phyloP scores from a whole-genome alignment of 2,329 filamentous ascomycete genomes.

The Aureobasidium sp. region DNA sequence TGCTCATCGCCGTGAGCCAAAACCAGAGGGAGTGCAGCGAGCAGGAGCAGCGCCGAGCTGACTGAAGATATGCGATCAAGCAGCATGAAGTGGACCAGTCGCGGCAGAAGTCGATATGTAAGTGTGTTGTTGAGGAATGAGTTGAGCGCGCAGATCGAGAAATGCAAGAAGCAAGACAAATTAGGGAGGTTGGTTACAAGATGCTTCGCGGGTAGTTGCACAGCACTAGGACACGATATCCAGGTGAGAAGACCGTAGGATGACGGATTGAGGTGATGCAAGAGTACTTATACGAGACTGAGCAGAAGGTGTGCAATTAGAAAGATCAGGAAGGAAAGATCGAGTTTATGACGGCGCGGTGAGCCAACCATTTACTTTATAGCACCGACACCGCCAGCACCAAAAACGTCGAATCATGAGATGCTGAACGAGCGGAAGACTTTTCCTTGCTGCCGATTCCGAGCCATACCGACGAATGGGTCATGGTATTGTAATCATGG shows the following conservation, averaged over 20 bases:
- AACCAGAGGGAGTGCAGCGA: constrained; percentile 33
- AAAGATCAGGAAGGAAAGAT: background rate
- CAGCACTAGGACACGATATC: background rate
- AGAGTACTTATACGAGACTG: background rate
- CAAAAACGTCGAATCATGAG: background rate
- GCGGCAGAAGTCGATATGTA: background rate
- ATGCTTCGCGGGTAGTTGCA: background rate
- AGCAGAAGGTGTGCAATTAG: background rate
- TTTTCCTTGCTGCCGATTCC: background rate
- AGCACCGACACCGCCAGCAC: background rate
- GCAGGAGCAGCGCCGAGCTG: constrained; percentile 32
- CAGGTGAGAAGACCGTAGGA: background rate
- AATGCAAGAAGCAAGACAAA: background rate
- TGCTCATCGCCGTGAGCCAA: constrained; percentile 35
- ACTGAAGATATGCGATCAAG: background rate
- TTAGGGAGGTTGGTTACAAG: background rate
- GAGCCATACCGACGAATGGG: constrained; percentile 1
- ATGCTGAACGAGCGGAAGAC: background rate
- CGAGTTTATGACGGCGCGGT: background rate
- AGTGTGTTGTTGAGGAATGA: background rate
- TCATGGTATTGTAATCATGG: background rate
- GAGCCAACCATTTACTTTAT: background rate
- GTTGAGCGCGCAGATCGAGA: background rate
- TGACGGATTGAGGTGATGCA: background rate
- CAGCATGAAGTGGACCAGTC: background rate